Percentiles rank a stretch among this genome's conserved stretches.
These are phyloP conservation scores for Dionaea muscipula DNA, from an alignment of 179 eudicot species.

Conservation along the genomic window DNA sequence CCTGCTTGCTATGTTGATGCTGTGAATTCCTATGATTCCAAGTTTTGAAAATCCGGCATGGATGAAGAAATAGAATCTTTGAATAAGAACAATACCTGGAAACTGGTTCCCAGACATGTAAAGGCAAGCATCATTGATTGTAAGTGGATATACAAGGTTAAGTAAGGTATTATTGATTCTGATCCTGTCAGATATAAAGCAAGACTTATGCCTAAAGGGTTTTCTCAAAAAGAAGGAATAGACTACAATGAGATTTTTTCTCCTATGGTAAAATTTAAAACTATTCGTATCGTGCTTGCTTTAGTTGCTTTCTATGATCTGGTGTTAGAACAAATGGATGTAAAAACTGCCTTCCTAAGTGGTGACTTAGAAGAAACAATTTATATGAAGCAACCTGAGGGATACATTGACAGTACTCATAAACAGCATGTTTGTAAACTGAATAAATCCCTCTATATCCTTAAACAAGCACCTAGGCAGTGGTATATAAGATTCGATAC, in stretches of 20 bases:
- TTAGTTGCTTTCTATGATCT: neutral
- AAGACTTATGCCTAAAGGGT: neutral
- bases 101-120: neutral
- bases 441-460: neutral
- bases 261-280: neutral
- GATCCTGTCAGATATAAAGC: neutral
- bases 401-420: neutral
- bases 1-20: no score
- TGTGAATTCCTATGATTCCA: no score
- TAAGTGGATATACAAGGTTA: neutral
- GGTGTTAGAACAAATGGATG: constrained; percentile 4
- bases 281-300: neutral
- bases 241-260: neutral
- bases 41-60: neutral
- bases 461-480: constrained; percentile 2
- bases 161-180: neutral
- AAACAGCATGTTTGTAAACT: neutral
- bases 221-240: neutral
- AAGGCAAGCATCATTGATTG: neutral
- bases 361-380: constrained; percentile 1
- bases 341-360: constrained; percentile 1
- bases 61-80: neutral
- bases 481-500: neutral
- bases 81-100: neutral
- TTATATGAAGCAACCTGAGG: constrained; percentile 7